Evolutionary conservation across 371 early-diverging fungal genomes (phyloP), one percentile per base, ranked within the genome.

Genomic region (Lichtheimia ornata): DNA sequence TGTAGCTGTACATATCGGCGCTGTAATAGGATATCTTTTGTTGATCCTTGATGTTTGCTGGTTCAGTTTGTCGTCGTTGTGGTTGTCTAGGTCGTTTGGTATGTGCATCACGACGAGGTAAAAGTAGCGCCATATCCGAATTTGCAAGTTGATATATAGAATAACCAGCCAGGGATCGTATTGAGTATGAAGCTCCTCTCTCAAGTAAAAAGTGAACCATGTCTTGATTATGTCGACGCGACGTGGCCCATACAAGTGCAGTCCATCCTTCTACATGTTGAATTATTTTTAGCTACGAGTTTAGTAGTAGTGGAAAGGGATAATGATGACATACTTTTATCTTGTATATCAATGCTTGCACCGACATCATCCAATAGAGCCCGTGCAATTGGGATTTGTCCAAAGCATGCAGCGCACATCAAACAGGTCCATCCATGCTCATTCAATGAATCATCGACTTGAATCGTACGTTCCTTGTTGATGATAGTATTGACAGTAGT

Each of bases 221-320:
- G 13, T 73, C 72, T 25, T 79, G 76, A 71, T 92, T 87, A 9
- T 11, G 35, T 53, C 87, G 78, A 70, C 90, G 92, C 56, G 87
- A 84, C 53, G 88, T 85, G 3, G 95, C 95, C 97, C 97, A 97
- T 76, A 94, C 83, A 43, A 96, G 80, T 20, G 95, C 90, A 22
- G 95, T 92, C 97, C 97, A 97, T 17, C 97, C 97, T 60, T 84
- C 91, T 87, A 27, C 66, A 42, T 47, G 51, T 22, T 22, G 22
- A 22, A 2, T 56, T 53, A 41, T 5, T 54, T 18, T 43, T 55
- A 40, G 45, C 6, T 14, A 55, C 7, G 0, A 15, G 27, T 25
- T 17, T 22, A 42, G 24, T 18, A 42, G 24, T 18, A 44, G 43
- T 17, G 24, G 14, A 6, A 43, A 51, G 4, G 2, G 14, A 52